Percentiles rank a stretch among this genome's conserved stretches.
Evolutionary conservation across 768 basidiomycete genomes (phyloP).

Genomic region (Russula sp.): DNA sequence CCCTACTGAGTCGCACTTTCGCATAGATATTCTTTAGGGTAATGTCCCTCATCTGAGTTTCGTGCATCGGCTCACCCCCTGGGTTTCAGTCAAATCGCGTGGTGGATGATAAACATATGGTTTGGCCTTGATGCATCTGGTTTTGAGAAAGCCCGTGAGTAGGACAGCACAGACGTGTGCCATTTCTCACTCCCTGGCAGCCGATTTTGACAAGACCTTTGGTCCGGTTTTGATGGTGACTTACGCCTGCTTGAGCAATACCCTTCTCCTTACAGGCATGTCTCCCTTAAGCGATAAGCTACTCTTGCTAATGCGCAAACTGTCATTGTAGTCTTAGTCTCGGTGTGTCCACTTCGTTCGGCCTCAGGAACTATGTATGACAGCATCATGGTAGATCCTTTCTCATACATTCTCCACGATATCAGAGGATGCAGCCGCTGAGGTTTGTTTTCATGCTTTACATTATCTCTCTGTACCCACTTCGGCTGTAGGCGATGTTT

Average conservation of each 20-base stretch:
- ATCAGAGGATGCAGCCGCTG: constrained; percentile 87
- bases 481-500: constrained; percentile 73
- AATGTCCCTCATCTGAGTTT: constrained; percentile 7
- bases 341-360: background rate
- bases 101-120: constrained; percentile 94
- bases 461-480: constrained; percentile 4
- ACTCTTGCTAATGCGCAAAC: background rate
- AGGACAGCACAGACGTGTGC: background rate
- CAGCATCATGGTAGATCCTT: constrained; percentile 55
- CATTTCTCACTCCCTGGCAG: constrained; percentile 32
- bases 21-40: constrained; percentile 35
- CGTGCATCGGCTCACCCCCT: background rate
- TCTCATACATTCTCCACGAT: constrained; percentile 94
- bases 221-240: constrained; percentile 89
- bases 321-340: constrained; percentile 18
- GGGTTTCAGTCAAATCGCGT: constrained; percentile 55
- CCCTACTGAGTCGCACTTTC: background rate
- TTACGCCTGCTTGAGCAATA: constrained; percentile 91
- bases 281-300: constrained; percentile 3
- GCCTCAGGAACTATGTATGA: background rate
- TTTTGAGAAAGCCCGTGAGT: constrained; percentile 75
- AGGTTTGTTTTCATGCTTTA: constrained; percentile 42
- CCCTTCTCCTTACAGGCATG: constrained; percentile 82
- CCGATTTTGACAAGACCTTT: constrained; percentile 76
- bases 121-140: constrained; percentile 95